Evolutionary conservation across 306 rosid genomes (phyloP), one percentile per base, ranked within the genome.

Genomic region (Vigna mungo): DNA sequence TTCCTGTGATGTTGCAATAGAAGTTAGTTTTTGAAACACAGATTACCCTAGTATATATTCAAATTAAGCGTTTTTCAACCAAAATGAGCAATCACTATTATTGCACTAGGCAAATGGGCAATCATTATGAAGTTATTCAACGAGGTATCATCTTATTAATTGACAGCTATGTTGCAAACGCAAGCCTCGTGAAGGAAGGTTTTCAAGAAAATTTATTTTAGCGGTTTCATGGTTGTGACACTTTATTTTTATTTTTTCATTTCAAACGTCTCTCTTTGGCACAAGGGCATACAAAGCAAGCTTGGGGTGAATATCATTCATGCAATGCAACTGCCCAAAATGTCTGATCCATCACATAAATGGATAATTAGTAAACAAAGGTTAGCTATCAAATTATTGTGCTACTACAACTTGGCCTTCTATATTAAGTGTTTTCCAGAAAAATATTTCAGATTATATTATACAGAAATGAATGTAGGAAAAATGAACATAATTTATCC

Each of bases 1-100:
- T 77, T 93, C 98, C 96, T 93, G 87, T 30, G 44, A 46, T 17
- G 65, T 71, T 55, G 54, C 44, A 80, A 68, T 53, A 71, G 46
- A 20, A 49, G 80, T 55, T 32, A 61, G 76, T 10, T 27, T 68
- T 23, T 68, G 20, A 52, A 67, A 66, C 5, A 52, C 55, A 66
- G 8, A 48, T 49, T 18, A 41, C 39, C 17, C 32, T 20, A 53
- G 11, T 8, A 39, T 39, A 39, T 39, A 8, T 39, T 39, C 44
- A 10, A 39, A 39, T 39, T 39, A 39, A 34, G 15, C 68, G 66
- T 41, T 63, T 23, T 43, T 43, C 61, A 53, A 52, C 21, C 9
- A 72, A 64, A 27, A n/a, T 39, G 46, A 77, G 30, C 39, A 49
- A 53, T 51, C 43, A 43, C 9, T 16, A 64, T 39, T 67, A 23